A percentile compares a stretch with the other conserved stretches of the same genome.
phyloP scores from a whole-genome alignment of 805 yeast species.

The Scheffersomyces ergatensis region DNA sequence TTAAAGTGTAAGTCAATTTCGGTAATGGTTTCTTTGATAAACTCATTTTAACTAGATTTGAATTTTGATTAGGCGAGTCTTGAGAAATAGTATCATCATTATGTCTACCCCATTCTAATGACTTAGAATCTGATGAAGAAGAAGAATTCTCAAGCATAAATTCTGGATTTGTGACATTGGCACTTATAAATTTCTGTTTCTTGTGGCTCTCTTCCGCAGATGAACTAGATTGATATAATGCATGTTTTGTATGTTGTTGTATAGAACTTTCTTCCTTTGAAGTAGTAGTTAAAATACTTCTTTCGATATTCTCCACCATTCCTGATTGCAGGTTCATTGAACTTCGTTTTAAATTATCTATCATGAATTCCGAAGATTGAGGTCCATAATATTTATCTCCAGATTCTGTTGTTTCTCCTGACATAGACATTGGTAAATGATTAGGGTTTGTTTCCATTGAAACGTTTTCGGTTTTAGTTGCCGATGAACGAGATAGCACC shows the following conservation, averaged over 20 bases:
- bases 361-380: conserved; percentile 47
- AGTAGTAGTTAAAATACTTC: neutral
- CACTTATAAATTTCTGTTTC: neutral
- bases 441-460: neutral
- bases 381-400: conserved; percentile 52
- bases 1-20: conserved; percentile 5
- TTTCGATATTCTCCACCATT: neutral
- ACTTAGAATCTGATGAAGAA: neutral
- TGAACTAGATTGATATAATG: neutral
- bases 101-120: conserved; percentile 5
- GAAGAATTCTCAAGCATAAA: neutral
- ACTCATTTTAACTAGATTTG: conserved; percentile 16
- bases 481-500: neutral
- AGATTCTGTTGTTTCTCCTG: conserved; percentile 36
- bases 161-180: neutral
- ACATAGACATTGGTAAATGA: conserved; percentile 8
- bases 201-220: neutral
- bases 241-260: neutral
- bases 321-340: neutral
- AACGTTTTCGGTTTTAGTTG: neutral
- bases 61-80: conserved; percentile 1
- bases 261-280: neutral
- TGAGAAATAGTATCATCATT: conserved; percentile 1
- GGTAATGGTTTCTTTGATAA: conserved; percentile 34
- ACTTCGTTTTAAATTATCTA: conserved; percentile 27